phyloP scores from a whole-genome alignment of 495 filamentous ascomycete genomes.

The Xylaria sp. region DNA sequence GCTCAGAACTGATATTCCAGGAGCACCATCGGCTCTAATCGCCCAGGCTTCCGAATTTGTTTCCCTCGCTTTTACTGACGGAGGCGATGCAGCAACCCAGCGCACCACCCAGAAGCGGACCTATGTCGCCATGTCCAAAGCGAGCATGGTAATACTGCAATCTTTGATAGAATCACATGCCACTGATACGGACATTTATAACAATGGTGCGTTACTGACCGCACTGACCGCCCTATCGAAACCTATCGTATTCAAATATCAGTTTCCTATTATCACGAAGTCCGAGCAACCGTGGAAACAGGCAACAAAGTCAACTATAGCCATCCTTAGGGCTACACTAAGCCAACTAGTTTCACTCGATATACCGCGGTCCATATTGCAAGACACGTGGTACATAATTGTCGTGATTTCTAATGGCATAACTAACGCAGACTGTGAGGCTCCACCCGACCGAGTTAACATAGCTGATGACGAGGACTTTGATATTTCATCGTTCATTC shows the following conservation, averaged over 20 bases:
- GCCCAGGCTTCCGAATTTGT: slow-evolving; percentile 71
- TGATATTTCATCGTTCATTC: slow-evolving; percentile 77
- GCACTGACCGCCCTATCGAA: slow-evolving; percentile 68
- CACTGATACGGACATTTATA: slow-evolving; percentile 69
- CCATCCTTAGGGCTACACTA: slow-evolving; percentile 71
- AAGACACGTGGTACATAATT: slow-evolving; percentile 65
- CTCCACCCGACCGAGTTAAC: slow-evolving; percentile 47
- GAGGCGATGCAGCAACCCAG: slow-evolving; percentile 37
- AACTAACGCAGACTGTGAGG: slow-evolving; percentile 60
- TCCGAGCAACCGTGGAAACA: slow-evolving; percentile 78
- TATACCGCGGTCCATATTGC: slow-evolving; percentile 52
- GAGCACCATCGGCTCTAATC: slow-evolving; percentile 72
- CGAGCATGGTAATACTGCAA: slow-evolving; percentile 72
- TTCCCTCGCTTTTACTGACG: slow-evolving; percentile 66
- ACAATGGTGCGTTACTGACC: slow-evolving; percentile 63
- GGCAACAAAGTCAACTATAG: slow-evolving; percentile 72
- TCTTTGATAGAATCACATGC: slow-evolving; percentile 68
- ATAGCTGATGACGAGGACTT: slow-evolving; percentile 72
- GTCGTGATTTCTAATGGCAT: slow-evolving; percentile 67
- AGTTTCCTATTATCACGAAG: slow-evolving; percentile 60
- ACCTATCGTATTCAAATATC: slow-evolving; percentile 79
- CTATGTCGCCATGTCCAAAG: slow-evolving; percentile 85
- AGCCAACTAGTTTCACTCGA: slow-evolving; percentile 65
- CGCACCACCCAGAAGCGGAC: slow-evolving; percentile 62
- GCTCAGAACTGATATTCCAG: slow-evolving; percentile 71